Percentiles rank a stretch among this genome's conserved stretches.
Conservation (phyloP, 2,329 filamentous ascomycete species). For the Gyromitra esculenta region DNA sequence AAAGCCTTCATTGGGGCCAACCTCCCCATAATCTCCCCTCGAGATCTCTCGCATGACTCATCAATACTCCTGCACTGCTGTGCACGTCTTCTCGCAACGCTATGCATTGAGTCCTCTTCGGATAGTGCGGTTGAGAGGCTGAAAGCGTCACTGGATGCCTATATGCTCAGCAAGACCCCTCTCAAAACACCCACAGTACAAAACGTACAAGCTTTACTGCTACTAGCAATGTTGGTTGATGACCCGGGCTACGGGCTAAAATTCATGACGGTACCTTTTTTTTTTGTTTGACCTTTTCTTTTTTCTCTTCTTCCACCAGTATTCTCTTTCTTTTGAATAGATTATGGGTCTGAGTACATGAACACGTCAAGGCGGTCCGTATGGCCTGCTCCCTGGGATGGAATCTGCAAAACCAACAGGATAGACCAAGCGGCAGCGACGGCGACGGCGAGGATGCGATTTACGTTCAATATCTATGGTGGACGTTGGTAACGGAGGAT, state of each 20-base stretch:
- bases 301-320: neutral
- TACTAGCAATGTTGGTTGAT: conserved; percentile 54
- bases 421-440: conserved; percentile 9
- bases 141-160: conserved; percentile 54
- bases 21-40: conserved; percentile 54
- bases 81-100: conserved; percentile 52
- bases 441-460: conserved; percentile 47
- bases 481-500: conserved; percentile 54
- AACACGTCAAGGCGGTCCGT: conserved; percentile 51
- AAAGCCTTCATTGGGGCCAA: conserved; percentile 53
- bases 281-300: conserved; percentile 10
- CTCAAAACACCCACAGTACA: conserved; percentile 55
- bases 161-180: conserved; percentile 55
- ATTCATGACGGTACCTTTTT: conserved; percentile 53
- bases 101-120: conserved; percentile 52
- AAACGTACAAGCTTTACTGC: conserved; percentile 55
- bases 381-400: conserved; percentile 56
- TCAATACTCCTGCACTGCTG: conserved; percentile 55
- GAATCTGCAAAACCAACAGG: conserved; percentile 48
- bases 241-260: conserved; percentile 55
- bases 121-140: conserved; percentile 47
- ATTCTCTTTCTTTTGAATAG: neutral
- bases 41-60: conserved; percentile 54
- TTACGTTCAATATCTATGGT: conserved; percentile 54
- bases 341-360: conserved; percentile 34